Percentiles rank a stretch among this genome's conserved stretches.
Conservation (phyloP, 352 stramenopile genomes). For the Phytophthora hibernalis region DNA sequence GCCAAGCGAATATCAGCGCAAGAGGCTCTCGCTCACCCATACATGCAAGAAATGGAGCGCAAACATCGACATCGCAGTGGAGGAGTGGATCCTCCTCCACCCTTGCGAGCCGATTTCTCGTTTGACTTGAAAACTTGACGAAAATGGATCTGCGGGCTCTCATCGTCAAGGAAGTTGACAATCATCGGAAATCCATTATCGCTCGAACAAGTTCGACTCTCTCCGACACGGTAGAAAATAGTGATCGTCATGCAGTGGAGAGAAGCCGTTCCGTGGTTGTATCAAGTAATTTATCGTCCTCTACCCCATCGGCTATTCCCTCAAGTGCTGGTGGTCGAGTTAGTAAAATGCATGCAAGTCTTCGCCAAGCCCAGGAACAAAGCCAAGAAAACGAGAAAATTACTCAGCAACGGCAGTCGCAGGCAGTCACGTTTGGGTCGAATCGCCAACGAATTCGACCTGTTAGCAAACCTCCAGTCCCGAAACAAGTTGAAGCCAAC, state of each 20-base stretch:
- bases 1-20: constrained; percentile 57
- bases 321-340: constrained; percentile 29
- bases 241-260: neutral
- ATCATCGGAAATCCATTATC: constrained; percentile 42
- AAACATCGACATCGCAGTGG: constrained; percentile 56
- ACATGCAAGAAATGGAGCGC: constrained; percentile 73
- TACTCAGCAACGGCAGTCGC: constrained; percentile 3
- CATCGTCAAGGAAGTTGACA: constrained; percentile 77
- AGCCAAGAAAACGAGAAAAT: constrained; percentile 13
- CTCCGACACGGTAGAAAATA: neutral
- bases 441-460: constrained; percentile 56
- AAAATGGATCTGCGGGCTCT: constrained; percentile 72
- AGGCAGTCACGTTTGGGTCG: constrained; percentile 51
- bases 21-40: constrained; percentile 71
- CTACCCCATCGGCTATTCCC: constrained; percentile 4
- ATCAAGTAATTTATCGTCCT: neutral
- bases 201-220: constrained; percentile 1
- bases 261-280: constrained; percentile 3
- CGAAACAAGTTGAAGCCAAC: constrained; percentile 38
- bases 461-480: constrained; percentile 64
- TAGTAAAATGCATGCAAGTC: constrained; percentile 55
- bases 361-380: constrained; percentile 41
- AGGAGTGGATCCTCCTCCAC: constrained; percentile 43
- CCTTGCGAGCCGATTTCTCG: constrained; percentile 62
- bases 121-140: constrained; percentile 81